A percentile compares a stretch with the other conserved stretches of the same genome.
Evolutionary conservation across 345 rosid genomes (phyloP).

Genomic region (Rhodamnia argentea): DNA sequence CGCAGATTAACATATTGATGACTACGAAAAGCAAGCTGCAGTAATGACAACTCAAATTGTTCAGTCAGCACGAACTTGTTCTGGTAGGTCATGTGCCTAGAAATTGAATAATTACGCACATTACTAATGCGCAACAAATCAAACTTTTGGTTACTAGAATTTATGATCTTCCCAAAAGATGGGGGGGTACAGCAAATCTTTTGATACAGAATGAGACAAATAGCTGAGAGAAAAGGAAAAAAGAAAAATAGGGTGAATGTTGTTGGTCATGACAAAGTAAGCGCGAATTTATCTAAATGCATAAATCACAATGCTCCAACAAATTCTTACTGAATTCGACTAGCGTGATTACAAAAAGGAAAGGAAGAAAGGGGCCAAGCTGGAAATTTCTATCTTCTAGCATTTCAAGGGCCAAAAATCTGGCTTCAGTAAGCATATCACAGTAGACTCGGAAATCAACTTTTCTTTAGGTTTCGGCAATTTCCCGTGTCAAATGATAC

Average conservation of each 20-base stretch:
- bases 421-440: neutral
- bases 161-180: neutral
- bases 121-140: neutral
- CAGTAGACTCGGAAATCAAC: neutral
- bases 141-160: neutral
- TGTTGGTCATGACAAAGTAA: neutral
- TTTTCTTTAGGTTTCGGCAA: neutral
- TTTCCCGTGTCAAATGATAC: neutral
- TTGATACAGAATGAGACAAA: neutral
- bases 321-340: neutral
- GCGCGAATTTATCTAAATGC: neutral
- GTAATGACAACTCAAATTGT: neutral
- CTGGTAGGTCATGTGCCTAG: neutral
- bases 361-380: neutral
- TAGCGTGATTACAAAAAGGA: neutral
- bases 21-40: neutral
- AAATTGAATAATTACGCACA: neutral
- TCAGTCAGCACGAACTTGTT: neutral
- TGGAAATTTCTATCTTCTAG: neutral
- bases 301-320: neutral
- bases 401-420: neutral
- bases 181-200: neutral
- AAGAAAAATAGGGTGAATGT: neutral
- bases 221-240: neutral
- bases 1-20: neutral